Conservation (phyloP, 768 basidiomycete species). For the Aureoboletus auriporus region DNA sequence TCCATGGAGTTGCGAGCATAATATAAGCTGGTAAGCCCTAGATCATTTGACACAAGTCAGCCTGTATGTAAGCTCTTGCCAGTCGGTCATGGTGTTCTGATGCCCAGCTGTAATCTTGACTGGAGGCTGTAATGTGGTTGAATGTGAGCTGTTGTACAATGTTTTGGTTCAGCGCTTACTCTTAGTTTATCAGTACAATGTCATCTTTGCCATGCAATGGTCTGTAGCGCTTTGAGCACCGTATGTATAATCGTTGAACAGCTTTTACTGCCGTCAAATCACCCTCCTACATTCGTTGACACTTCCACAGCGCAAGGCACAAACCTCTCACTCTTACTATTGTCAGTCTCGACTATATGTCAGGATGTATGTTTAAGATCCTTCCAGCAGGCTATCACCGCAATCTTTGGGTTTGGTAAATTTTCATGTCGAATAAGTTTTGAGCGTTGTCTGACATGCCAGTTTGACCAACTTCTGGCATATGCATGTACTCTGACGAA, state of each 20-base stretch:
- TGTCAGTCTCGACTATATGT: slow-evolving; percentile 1
- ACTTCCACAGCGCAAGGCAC: slow-evolving; percentile 8
- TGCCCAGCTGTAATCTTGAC: background rate
- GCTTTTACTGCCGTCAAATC: slow-evolving; percentile 13
- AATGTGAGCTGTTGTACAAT: background rate
- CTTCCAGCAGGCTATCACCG: background rate
- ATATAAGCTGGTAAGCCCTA: background rate
- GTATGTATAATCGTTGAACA: background rate
- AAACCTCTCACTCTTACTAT: slow-evolving; percentile 6
- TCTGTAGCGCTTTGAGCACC: background rate
- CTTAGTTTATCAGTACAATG: background rate
- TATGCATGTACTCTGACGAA: slow-evolving; percentile 3
- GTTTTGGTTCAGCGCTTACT: background rate
- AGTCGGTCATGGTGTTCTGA: too few relatives aligned
- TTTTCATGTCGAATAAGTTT: background rate
- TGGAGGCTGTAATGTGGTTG: background rate
- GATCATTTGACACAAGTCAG: background rate
- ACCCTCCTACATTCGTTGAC: background rate
- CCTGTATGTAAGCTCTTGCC: background rate
- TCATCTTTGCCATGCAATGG: slow-evolving; percentile 3
- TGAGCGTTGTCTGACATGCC: background rate
- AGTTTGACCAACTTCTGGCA: slow-evolving; percentile 1
- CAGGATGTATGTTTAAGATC: background rate
- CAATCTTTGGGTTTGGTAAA: background rate
- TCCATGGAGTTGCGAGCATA: background rate